A percentile compares a stretch with the other conserved stretches of the same genome.
Evolutionary conservation across 371 early-diverging fungal genomes (phyloP).

Genomic region (Mucor plumbeus): DNA sequence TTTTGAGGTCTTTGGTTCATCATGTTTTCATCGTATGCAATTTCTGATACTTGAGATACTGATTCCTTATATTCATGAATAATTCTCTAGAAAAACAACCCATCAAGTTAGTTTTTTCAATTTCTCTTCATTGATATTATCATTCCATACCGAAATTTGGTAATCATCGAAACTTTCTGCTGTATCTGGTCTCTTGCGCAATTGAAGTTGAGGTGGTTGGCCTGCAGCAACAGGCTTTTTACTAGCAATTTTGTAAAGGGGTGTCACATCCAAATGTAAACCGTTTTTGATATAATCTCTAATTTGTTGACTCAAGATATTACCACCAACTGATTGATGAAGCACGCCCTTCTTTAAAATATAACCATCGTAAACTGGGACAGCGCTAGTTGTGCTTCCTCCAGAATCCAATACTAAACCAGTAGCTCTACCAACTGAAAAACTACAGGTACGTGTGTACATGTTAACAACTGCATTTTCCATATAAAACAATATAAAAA

Average conservation of each 20-base stretch:
- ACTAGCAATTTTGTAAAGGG: conserved; percentile 80
- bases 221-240: conserved; percentile 79
- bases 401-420: conserved; percentile 94
- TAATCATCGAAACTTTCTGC: conserved; percentile 70
- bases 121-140: background rate
- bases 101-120: background rate
- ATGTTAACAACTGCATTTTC: background rate
- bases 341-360: conserved; percentile 89
- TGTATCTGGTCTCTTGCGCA: conserved; percentile 64
- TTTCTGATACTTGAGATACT: conserved; percentile 85
- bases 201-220: conserved; percentile 61
- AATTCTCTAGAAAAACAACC: conserved; percentile 43
- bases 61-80: conserved; percentile 94
- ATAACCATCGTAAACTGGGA: conserved; percentile 96
- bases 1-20: conserved; percentile 69
- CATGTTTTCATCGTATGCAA: conserved; percentile 62
- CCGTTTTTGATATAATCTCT: conserved; percentile 65
- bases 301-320: conserved; percentile 81
- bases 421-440: conserved; percentile 88
- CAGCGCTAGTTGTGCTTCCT: conserved; percentile 82
- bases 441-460: conserved; percentile 51
- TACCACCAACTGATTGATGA: conserved; percentile 82
- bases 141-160: conserved; percentile 60
- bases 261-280: conserved; percentile 72
- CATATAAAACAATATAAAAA: background rate